Evolutionary conservation across 352 stramenopile species (phyloP).

Genomic region (Globisporangium ultimum): DNA sequence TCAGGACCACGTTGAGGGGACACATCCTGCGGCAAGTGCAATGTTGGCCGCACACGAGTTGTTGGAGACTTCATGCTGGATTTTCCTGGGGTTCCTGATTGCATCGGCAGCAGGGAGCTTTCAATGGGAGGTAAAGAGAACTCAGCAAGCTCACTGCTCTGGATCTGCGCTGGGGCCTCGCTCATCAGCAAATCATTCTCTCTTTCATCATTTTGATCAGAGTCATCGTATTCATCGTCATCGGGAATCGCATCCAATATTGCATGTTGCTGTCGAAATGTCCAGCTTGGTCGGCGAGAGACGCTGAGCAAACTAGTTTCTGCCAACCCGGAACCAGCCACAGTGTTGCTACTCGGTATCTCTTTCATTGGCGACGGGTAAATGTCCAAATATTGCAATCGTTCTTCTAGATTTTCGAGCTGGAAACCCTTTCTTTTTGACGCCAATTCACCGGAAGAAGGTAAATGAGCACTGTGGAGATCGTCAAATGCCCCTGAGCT

Average conservation of each 20-base stretch:
- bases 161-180: neutral
- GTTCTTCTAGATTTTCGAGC: conserved; percentile 58
- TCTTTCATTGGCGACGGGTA: conserved; percentile 72
- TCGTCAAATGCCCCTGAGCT: neutral
- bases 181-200: too few species aligned
- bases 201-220: conserved; percentile 1
- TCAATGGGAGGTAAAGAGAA: neutral
- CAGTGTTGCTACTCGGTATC: conserved; percentile 1
- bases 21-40: conserved; percentile 35
- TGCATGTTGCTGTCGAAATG: conserved; percentile 51
- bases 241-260: conserved; percentile 55
- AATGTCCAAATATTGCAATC: conserved; percentile 47
- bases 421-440: conserved; percentile 9
- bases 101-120: neutral
- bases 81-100: conserved; percentile 8
- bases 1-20: conserved; percentile 47
- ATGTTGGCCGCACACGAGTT: conserved; percentile 30
- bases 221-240: conserved; percentile 28
- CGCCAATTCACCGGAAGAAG: neutral
- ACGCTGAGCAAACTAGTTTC: conserved; percentile 14
- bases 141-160: neutral
- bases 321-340: neutral
- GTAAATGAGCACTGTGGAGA: neutral
- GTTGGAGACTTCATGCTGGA: conserved; percentile 36
- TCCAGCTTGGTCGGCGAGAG: conserved; percentile 56